Evolutionary conservation across 2,329 filamentous ascomycete genomes (phyloP).

Genomic region (Ophiostoma australiae): DNA sequence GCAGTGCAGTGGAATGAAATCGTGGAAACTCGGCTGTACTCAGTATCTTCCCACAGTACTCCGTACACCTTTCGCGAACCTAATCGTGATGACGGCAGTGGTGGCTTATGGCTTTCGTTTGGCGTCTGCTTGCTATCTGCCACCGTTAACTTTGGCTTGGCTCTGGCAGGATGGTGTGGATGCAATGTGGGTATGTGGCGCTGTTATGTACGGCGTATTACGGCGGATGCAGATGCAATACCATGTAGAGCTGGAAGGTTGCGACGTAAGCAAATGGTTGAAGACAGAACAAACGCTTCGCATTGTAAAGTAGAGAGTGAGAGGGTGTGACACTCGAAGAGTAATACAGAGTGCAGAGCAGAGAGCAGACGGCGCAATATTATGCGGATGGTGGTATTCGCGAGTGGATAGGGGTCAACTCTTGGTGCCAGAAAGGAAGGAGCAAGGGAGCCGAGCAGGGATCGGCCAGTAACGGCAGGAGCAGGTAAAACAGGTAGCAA

Average conservation of each 20-base stretch:
- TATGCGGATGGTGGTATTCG: constrained; percentile 1
- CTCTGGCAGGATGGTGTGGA: not conserved
- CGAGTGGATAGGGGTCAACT: not conserved
- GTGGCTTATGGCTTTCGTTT: not conserved
- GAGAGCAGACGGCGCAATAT: not conserved
- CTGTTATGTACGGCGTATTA: not conserved
- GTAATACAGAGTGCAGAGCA: not conserved
- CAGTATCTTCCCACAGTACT: not conserved
- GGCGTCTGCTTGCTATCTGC: too few species aligned
- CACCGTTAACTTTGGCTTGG: not conserved
- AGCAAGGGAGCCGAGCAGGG: not conserved
- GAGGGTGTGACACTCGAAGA: not conserved
- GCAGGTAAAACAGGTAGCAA: not conserved
- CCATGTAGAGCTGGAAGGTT: too few species aligned
- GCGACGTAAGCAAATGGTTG: not conserved
- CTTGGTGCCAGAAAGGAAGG: not conserved
- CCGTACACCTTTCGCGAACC: too few species aligned
- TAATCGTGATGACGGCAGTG: not conserved
- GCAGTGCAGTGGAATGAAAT: not conserved
- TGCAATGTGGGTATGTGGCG: not conserved
- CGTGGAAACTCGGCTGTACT: not conserved
- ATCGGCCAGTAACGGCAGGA: not conserved
- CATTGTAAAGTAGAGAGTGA: not conserved
- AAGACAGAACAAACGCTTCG: not conserved
- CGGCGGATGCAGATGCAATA: not conserved